Conservation (phyloP, 495 filamentous ascomycete species). For the Penicillium herquei region DNA sequence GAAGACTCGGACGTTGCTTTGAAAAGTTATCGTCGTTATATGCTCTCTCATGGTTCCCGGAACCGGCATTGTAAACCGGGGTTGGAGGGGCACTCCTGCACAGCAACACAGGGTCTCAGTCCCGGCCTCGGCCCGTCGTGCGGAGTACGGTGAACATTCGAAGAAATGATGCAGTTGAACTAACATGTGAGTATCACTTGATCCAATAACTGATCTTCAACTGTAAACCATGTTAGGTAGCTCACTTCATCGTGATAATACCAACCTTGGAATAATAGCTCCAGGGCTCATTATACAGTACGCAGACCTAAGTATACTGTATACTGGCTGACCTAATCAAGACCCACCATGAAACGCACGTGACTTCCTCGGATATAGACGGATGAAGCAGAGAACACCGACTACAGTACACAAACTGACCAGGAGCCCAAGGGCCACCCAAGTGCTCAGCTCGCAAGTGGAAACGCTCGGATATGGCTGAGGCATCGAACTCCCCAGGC, state of each 20-base stretch:
- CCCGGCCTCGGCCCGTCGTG: no score
- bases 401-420: constrained; percentile 6
- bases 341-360: constrained; percentile 1
- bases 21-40: neutral
- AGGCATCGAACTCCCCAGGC: constrained; percentile 18
- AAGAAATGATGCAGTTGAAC: no score
- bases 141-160: no score
- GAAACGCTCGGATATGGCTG: constrained; percentile 25
- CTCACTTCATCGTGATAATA: no score
- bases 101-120: no score
- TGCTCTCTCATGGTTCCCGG: neutral
- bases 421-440: neutral
- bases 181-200: no score
- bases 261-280: no score
- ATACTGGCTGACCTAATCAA: neutral
- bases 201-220: no score
- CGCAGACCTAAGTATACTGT: no score
- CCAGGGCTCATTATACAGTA: no score
- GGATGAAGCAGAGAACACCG: constrained; percentile 15
- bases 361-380: constrained; percentile 24
- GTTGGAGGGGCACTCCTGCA: no score
- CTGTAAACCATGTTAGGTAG: no score
- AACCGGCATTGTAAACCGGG: constrained; percentile 1
- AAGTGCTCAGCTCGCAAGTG: neutral
- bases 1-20: neutral